Percentiles rank a stretch among this genome's conserved stretches.
Evolutionary conservation across 106 monocot species (phyloP).

Genomic region (Phalaenopsis aphrodite): DNA sequence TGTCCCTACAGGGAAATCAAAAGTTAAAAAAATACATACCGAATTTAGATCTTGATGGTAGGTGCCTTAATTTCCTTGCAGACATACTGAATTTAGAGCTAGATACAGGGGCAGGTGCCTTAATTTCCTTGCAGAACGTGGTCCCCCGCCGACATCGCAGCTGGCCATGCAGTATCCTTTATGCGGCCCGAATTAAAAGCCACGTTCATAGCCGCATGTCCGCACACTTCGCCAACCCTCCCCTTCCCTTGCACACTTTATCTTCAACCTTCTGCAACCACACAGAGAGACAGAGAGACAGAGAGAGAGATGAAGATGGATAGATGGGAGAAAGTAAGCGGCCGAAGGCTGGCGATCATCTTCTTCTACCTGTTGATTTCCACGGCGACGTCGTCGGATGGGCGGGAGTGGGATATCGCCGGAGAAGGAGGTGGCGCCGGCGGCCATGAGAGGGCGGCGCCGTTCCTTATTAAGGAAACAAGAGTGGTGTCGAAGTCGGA

Average conservation of each 20-base stretch:
- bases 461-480: constrained; percentile 31
- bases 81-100: background rate
- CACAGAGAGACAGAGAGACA: background rate
- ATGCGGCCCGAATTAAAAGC: constrained; percentile 24
- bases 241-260: background rate
- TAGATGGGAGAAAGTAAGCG: background rate
- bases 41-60: too few species aligned
- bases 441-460: background rate
- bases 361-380: background rate
- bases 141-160: background rate
- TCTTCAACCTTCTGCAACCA: background rate
- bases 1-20: too few species aligned
- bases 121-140: background rate
- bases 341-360: background rate
- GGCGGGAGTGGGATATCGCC: background rate
- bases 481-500: constrained; percentile 46
- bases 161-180: constrained; percentile 11
- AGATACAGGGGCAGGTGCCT: too few species aligned
- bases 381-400: background rate
- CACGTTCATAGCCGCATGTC: background rate
- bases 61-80: too few species aligned
- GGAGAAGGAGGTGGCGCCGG: background rate
- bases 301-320: constrained; percentile 5
- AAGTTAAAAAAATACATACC: too few species aligned
- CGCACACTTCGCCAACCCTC: constrained; percentile 10